Conservation (phyloP, 176 grass and related monocot genomes). For the Oryza meyeriana region DNA sequence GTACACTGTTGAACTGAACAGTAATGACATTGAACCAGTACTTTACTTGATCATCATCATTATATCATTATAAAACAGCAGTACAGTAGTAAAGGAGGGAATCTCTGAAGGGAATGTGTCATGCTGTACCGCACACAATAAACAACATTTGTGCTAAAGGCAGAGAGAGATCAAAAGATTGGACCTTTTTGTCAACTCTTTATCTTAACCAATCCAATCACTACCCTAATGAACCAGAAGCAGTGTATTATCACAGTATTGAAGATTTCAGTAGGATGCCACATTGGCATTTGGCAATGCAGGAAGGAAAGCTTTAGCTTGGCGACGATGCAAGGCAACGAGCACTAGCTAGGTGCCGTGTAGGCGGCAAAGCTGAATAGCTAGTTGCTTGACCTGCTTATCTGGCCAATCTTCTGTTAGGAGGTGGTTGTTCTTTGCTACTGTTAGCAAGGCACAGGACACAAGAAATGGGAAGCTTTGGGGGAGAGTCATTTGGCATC, state of each 20-base stretch:
- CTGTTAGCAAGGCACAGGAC: constrained; percentile 11
- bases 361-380: not conserved
- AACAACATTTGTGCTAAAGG: not conserved
- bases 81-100: not conserved
- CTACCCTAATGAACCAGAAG: constrained; percentile 14
- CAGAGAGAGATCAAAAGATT: not conserved
- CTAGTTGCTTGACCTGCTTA: constrained; percentile 36
- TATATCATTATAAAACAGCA: not conserved
- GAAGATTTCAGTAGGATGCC: not conserved
- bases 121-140: constrained; percentile 17
- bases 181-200: constrained; percentile 32
- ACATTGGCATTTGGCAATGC: not conserved
- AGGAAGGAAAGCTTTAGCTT: not conserved
- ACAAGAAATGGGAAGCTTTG: constrained; percentile 28
- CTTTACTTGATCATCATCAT: not conserved
- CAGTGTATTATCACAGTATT: not conserved
- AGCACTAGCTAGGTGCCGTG: constrained; percentile 11
- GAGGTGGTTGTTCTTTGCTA: constrained; percentile 6
- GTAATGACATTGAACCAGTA: not conserved
- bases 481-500: constrained; percentile 36
- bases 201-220: constrained; percentile 21
- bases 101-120: constrained; percentile 21
- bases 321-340: not conserved
- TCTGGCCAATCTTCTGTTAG: not conserved
- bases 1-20: not conserved